Conservation (phyloP, 2,329 filamentous ascomycete genomes). For the Cytospora mali region DNA sequence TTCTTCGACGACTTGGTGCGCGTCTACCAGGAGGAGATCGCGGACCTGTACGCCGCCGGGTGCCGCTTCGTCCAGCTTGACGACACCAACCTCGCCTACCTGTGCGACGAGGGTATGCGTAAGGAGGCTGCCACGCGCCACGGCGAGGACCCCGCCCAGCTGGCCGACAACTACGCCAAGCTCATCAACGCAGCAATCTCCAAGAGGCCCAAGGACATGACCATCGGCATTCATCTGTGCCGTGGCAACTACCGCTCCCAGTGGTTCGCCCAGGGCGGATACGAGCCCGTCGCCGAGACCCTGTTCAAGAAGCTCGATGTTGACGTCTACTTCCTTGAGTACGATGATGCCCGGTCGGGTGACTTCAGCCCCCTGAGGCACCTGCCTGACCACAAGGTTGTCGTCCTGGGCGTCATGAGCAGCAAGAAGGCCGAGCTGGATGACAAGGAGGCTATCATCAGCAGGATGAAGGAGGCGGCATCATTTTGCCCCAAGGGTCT, state of each 20-base stretch:
- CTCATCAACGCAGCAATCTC: conserved; percentile 58
- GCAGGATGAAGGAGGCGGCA: conserved; percentile 48
- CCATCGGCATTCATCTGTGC: conserved; percentile 59
- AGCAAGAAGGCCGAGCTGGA: conserved; percentile 62
- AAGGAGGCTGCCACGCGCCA: conserved; percentile 54
- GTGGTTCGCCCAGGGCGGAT: conserved; percentile 61
- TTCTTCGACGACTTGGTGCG: conserved; percentile 59
- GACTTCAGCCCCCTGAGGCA: conserved; percentile 58
- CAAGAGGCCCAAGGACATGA: conserved; percentile 56
- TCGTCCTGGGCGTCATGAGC: conserved; percentile 58
- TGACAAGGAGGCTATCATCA: conserved; percentile 42
- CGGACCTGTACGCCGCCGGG: conserved; percentile 54
- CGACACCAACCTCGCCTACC: conserved; percentile 62
- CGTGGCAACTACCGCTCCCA: conserved; percentile 59
- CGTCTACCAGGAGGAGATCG: conserved; percentile 58
- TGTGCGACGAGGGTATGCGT: conserved; percentile 59
- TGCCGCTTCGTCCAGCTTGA: conserved; percentile 61
- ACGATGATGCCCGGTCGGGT: conserved; percentile 58
- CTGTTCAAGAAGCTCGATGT: conserved; percentile 49
- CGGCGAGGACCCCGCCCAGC: conserved; percentile 49
- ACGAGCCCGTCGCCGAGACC: conserved; percentile 52
- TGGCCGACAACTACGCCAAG: conserved; percentile 54
- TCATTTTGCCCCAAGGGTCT: conserved; percentile 53
- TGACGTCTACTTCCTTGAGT: conserved; percentile 63
- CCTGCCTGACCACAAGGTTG: conserved; percentile 56